These are phyloP conservation scores for Gelatoporia subvermispora DNA, from an alignment of 768 basidiomycete species.

Conservation along the genomic window DNA sequence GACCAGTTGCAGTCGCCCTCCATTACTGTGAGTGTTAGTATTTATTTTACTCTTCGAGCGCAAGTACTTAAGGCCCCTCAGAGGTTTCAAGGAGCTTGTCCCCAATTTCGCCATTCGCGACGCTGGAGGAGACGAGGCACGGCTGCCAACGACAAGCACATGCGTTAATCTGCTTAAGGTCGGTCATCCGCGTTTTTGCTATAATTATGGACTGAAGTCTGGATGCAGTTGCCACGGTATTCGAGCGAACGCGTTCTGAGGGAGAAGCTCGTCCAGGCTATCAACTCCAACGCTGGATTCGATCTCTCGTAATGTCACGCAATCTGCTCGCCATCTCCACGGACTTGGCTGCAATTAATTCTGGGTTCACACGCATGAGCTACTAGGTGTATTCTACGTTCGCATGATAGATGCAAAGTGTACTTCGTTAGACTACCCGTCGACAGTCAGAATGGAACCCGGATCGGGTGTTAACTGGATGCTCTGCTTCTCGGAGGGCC, in stretches of 20 bases:
- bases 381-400: too few species aligned
- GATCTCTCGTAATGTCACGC: slow-evolving; percentile 64
- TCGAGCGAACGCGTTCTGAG: slow-evolving; percentile 56
- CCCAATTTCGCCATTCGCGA: slow-evolving; percentile 90
- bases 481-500: too few species aligned
- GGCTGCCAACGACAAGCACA: slow-evolving; percentile 75
- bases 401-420: too few species aligned
- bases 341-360: too few species aligned
- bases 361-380: too few species aligned
- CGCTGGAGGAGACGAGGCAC: slow-evolving; percentile 63
- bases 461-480: too few species aligned
- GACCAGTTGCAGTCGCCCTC: slow-evolving; percentile 88
- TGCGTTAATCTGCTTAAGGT: slow-evolving; percentile 94
- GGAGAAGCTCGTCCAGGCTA: slow-evolving; percentile 79
- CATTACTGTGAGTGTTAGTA: slow-evolving; percentile 57
- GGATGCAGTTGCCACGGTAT: slow-evolving; percentile 63
- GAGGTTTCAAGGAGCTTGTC: slow-evolving; percentile 81
- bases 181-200: slow-evolving; percentile 3
- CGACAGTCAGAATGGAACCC: too few species aligned
- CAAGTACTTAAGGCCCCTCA: too few species aligned
- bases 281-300: slow-evolving; percentile 86
- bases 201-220: not conserved
- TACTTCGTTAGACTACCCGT: too few species aligned
- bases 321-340: too few species aligned
- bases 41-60: not conserved